Base-by-base conservation (phyloP, 2,329 filamentous ascomycete species). In the Colletotrichum sp. region DNA sequence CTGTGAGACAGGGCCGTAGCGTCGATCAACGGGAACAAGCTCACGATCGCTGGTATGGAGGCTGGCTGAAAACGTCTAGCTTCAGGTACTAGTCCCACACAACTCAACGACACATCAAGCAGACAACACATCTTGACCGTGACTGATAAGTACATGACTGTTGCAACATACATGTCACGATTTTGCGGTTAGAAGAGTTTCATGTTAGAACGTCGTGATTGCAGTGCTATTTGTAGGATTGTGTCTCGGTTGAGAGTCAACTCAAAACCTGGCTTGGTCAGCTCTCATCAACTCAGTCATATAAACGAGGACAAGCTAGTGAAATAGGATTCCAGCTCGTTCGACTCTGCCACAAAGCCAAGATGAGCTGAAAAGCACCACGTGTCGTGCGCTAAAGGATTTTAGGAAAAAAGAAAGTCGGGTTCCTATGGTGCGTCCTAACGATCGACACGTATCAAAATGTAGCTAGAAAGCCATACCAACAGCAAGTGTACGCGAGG, bases 41-140 rank as follows among this genome's bases (percentile, higher is more conserved):
- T 49, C 44, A 49, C 44, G 44, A 49, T 49, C 44, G 44, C 44
- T 49, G 44, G 44, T 49, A 49, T 49, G 44, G n/a, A 21, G 44
- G 44, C n/a, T 49, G n/a, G 44, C 44, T 49, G 44, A 49, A 49
- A 49, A 49, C 44, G 44, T 49, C 44, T 49, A 49, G 44, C 44
- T 21, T 21, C 44, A 49, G 44, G 44, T 49, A 49, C 44, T 49
- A 49, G 44, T 21, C 44, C 44, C 44, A 49, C 44, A 21, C 44
- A 49, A 21, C 44, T 49, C 44, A 49, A 49, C 44, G 44, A 21
- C n/a, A 49, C 44, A 1, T 49, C n/a, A 49, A 49, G 44, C 10
- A 49, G 10, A 49, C 44, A 49, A 21, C 44, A 49, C 4, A 21
- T 21, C 44, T 12, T n/a, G 4, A 12, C 12, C 44, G 3, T 21